A percentile compares a stretch with the other conserved stretches of the same genome.
Evolutionary conservation across 345 rosid genomes (phyloP).

Genomic region (Hevea brasiliensis): DNA sequence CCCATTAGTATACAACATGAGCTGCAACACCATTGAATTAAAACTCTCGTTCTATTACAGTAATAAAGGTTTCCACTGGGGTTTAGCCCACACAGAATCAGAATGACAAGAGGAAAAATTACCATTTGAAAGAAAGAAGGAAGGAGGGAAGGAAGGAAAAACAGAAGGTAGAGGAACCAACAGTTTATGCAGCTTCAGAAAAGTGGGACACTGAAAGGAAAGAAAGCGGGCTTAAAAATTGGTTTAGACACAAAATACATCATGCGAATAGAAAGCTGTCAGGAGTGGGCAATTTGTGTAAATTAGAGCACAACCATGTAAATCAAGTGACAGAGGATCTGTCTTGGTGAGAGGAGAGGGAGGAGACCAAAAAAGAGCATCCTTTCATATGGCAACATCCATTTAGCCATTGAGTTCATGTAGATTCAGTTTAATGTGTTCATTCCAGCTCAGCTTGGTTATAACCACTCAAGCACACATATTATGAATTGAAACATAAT

Average conservation of each 20-base stretch:
- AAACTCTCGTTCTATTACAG: neutral
- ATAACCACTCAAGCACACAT: neutral
- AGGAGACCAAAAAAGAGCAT: no score
- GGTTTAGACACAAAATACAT: neutral
- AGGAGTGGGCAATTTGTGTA: neutral
- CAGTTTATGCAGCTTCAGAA: constrained; percentile 1
- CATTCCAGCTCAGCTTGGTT: neutral
- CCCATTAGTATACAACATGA: neutral
- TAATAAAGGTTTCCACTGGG: neutral
- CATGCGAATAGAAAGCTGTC: neutral
- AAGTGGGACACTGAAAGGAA: neutral
- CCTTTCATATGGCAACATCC: no score
- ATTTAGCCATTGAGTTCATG: no score
- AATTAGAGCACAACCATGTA: neutral
- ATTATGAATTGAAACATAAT: neutral
- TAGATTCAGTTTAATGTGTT: neutral
- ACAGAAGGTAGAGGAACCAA: neutral
- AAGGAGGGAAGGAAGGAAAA: no score
- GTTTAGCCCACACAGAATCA: neutral
- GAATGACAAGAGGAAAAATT: neutral
- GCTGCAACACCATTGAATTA: neutral
- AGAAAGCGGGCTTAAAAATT: neutral
- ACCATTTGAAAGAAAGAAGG: neutral
- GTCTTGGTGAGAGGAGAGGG: neutral
- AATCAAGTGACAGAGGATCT: neutral